Conservation (phyloP, 352 stramenopile species). For the Blastocystis sp. region DNA sequence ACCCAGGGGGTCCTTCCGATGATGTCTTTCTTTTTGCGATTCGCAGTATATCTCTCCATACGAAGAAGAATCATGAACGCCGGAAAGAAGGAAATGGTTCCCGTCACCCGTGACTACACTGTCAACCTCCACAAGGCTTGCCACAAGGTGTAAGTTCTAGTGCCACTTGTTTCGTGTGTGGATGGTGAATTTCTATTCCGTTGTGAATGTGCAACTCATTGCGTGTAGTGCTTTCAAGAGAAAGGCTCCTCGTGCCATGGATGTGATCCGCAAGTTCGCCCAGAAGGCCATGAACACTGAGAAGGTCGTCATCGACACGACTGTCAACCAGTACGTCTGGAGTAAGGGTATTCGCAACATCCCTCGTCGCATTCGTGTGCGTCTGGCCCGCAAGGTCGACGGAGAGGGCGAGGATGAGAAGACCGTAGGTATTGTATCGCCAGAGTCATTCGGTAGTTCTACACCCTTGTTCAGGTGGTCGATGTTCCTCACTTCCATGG, state of each 20-base stretch:
- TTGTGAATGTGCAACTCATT: conserved; percentile 51
- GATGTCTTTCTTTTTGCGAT: conserved; percentile 1
- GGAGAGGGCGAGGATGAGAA: conserved; percentile 95
- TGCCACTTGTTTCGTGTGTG: conserved; percentile 58
- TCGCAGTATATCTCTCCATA: conserved; percentile 51
- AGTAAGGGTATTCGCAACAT: conserved; percentile 91
- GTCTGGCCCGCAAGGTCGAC: conserved; percentile 91
- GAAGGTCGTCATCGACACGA: conserved; percentile 85
- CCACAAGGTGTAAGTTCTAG: conserved; percentile 68
- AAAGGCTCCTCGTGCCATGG: conserved; percentile 86
- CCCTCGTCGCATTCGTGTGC: conserved; percentile 87
- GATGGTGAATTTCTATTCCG: conserved; percentile 60
- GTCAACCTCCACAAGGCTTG: conserved; percentile 95
- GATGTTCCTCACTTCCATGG: conserved; percentile 56
- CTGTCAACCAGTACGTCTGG: conserved; percentile 95
- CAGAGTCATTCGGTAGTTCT: conserved; percentile 48
- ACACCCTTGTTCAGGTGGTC: conserved; percentile 43
- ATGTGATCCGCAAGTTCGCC: conserved; percentile 92
- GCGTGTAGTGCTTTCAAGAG: conserved; percentile 83
- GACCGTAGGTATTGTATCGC: conserved; percentile 64
- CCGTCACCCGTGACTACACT: conserved; percentile 90
- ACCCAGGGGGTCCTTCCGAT: neutral
- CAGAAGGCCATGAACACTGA: conserved; percentile 88
- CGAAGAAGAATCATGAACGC: neutral
- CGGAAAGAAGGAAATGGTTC: conserved; percentile 57